Conservation (phyloP, 805 yeast species). For the Brettanomyces custersianus region DNA sequence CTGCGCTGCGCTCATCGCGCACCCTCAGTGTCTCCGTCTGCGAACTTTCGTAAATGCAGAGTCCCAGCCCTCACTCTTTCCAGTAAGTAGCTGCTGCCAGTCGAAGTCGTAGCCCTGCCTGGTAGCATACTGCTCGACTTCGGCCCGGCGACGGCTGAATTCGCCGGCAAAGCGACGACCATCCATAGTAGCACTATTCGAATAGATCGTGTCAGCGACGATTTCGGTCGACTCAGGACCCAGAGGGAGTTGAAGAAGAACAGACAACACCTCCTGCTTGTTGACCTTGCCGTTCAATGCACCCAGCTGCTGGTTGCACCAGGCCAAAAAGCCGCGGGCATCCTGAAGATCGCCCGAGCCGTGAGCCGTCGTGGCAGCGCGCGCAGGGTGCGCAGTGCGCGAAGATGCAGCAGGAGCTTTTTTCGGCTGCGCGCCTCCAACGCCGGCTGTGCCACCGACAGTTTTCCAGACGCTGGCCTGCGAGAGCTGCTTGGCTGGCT, state of each 20-base stretch:
- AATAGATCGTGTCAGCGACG: constrained; percentile 85
- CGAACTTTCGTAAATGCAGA: constrained; percentile 45
- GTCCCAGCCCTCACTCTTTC: constrained; percentile 30
- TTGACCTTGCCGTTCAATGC: constrained; percentile 70
- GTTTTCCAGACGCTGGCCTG: constrained; percentile 9
- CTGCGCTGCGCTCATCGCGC: no score
- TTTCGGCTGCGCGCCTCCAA: constrained; percentile 23
- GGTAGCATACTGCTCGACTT: constrained; percentile 53
- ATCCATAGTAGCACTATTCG: constrained; percentile 83
- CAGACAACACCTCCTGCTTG: constrained; percentile 66
- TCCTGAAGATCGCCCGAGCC: constrained; percentile 54
- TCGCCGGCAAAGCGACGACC: constrained; percentile 92
- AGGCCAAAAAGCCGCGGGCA: constrained; percentile 55
- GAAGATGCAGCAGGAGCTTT: constrained; percentile 18
- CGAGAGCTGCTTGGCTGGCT: neutral
- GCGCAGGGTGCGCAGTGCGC: neutral
- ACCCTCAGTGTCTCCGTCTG: constrained; percentile 26
- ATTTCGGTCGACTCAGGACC: constrained; percentile 69
- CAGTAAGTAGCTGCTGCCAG: constrained; percentile 61
- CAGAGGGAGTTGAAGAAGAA: constrained; percentile 74
- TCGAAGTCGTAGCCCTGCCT: constrained; percentile 34
- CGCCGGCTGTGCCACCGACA: constrained; percentile 3
- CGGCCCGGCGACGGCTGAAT: constrained; percentile 67
- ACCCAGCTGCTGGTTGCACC: constrained; percentile 64
- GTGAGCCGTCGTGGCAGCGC: neutral